Conservation (phyloP, 192 early-diverging fungal species). For the Coemansia sp. region DNA sequence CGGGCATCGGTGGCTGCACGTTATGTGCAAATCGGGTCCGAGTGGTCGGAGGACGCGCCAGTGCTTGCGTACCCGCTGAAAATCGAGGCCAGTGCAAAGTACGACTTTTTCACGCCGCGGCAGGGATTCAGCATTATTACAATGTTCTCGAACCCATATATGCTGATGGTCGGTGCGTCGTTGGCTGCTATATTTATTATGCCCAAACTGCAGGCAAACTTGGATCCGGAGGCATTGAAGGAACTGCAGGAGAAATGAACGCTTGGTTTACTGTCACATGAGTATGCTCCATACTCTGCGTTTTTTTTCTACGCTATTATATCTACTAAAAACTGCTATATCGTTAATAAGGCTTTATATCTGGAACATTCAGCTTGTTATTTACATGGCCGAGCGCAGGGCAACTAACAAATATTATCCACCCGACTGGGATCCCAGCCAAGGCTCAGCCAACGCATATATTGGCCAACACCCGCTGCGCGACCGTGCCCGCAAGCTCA, state of each 20-base stretch:
- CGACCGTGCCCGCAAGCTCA: slow-evolving; percentile 82
- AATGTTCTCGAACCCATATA: slow-evolving; percentile 67
- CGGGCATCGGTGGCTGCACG: slow-evolving; percentile 47
- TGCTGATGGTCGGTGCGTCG: slow-evolving; percentile 65
- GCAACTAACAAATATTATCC: slow-evolving; percentile 76
- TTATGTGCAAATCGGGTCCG: slow-evolving; percentile 46
- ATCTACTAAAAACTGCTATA: background rate
- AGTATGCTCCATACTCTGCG: background rate
- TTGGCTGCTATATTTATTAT: slow-evolving; percentile 61
- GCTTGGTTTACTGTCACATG: slow-evolving; percentile 1
- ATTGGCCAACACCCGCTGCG: slow-evolving; percentile 88
- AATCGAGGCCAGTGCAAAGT: slow-evolving; percentile 39
- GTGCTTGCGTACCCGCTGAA: slow-evolving; percentile 49
- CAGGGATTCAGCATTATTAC: slow-evolving; percentile 61
- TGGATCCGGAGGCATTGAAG: slow-evolving; percentile 61
- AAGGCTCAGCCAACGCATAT: slow-evolving; percentile 84
- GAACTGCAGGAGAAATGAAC: slow-evolving; percentile 33
- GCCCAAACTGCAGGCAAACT: slow-evolving; percentile 62
- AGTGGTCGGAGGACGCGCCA: slow-evolving; percentile 48
- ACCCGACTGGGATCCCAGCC: slow-evolving; percentile 81
- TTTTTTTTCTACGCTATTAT: background rate
- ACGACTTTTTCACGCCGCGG: slow-evolving; percentile 56
- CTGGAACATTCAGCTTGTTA: background rate
- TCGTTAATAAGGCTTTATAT: background rate
- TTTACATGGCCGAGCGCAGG: slow-evolving; percentile 27